phyloP scores from a whole-genome alignment of 75 land plant genomes.

The Gnetum montanum region DNA sequence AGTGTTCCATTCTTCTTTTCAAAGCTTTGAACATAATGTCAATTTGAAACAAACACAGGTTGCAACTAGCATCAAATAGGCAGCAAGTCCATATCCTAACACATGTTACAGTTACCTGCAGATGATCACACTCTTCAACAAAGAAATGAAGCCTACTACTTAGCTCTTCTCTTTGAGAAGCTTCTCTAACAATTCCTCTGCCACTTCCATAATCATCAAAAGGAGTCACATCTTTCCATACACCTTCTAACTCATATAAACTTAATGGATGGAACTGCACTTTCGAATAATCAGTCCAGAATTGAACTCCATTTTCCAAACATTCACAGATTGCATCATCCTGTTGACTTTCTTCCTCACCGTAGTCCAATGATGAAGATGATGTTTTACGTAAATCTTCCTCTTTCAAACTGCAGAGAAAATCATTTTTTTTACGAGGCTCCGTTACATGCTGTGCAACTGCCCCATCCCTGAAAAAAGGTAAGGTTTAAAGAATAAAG shows the following conservation, averaged over 20 bases:
- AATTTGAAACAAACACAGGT: no score
- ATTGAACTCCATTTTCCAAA: conserved; percentile 60
- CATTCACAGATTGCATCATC: conserved; percentile 44
- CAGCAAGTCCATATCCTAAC: no score
- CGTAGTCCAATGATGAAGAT: background rate
- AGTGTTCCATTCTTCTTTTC: no score
- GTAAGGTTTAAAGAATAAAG: background rate
- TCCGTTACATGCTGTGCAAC: conserved; percentile 40
- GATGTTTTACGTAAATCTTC: no score
- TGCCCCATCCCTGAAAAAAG: conserved; percentile 58
- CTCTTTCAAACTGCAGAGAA: conserved; percentile 66
- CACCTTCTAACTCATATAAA: conserved; percentile 59
- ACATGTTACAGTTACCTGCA: conserved; percentile 56
- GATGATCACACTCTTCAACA: conserved; percentile 88
- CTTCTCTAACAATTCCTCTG: conserved; percentile 38
- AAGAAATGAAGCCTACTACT: conserved; percentile 68
- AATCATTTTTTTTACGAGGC: conserved; percentile 61
- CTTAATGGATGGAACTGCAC: conserved; percentile 80
- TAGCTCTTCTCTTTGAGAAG: conserved; percentile 55
- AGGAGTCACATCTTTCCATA: conserved; percentile 51
- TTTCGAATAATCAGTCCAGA: conserved; percentile 88
- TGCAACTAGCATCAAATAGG: no score
- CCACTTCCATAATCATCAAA: conserved; percentile 79
- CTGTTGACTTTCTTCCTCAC: conserved; percentile 7
- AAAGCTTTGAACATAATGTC: no score